Evolutionary conservation across 2,329 filamentous ascomycete species (phyloP).

Genomic region (Rutstroemia sydowiana): DNA sequence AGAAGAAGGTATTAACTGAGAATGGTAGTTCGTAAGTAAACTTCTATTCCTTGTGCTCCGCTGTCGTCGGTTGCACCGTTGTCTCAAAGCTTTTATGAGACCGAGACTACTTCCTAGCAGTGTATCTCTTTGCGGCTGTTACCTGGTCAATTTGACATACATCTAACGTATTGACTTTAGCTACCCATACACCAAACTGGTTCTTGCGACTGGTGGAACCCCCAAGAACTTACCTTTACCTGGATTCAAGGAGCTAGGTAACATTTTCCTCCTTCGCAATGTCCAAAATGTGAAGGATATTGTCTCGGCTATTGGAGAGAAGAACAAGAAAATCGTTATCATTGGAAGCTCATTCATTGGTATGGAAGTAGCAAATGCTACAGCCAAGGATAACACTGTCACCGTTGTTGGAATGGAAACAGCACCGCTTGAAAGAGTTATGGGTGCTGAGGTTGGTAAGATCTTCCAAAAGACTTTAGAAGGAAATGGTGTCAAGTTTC

Average conservation of each 20-base stretch:
- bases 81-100: background rate
- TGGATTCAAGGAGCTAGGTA: constrained; percentile 78
- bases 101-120: background rate
- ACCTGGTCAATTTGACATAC: background rate
- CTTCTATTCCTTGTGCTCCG: background rate
- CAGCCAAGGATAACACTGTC: constrained; percentile 71
- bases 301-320: constrained; percentile 68
- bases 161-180: background rate
- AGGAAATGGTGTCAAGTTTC: constrained; percentile 82
- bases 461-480: constrained; percentile 76
- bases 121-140: background rate
- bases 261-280: constrained; percentile 78
- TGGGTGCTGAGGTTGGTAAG: constrained; percentile 73
- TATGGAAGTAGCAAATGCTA: constrained; percentile 91
- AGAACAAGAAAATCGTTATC: constrained; percentile 85
- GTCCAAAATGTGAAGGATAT: constrained; percentile 75
- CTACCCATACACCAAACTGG: constrained; percentile 74
- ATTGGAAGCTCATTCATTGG: constrained; percentile 95
- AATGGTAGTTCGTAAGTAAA: constrained; percentile 48
- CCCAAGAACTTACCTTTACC: constrained; percentile 69
- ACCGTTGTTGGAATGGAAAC: constrained; percentile 84
- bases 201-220: constrained; percentile 81
- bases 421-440: constrained; percentile 75
- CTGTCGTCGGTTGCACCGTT: background rate
- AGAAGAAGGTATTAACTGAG: constrained; percentile 67